phyloP scores from a whole-genome alignment of 1,139 yeast species.

The Scheffersomyces segobiensis region DNA sequence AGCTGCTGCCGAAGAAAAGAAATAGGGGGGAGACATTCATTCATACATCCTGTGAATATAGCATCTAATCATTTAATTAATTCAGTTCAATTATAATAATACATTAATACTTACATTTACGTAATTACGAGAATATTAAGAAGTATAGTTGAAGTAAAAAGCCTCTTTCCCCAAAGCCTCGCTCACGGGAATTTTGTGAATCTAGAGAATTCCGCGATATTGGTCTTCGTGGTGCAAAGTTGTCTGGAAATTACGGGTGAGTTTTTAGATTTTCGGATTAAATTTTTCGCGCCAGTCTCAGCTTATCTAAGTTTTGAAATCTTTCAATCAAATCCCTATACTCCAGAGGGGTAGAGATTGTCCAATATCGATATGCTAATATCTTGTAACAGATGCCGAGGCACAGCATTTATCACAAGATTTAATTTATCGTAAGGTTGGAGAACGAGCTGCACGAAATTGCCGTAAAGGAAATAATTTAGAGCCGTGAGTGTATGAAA shows the following conservation, averaged over 20 bases:
- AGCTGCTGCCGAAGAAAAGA: neutral
- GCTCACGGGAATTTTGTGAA: neutral
- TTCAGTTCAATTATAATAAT: too few species aligned
- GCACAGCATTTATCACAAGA: neutral
- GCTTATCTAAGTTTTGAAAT: neutral
- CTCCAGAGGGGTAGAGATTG: neutral
- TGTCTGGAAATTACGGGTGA: neutral
- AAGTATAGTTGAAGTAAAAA: neutral
- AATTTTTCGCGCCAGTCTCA: too few species aligned
- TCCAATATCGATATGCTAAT: neutral
- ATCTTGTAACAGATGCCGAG: neutral
- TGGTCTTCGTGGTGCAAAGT: neutral
- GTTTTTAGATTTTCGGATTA: too few species aligned
- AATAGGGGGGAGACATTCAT: too few species aligned
- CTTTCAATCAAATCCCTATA: neutral
- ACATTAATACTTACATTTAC: neutral
- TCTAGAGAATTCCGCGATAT: neutral
- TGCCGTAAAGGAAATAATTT: neutral
- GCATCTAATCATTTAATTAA: too few species aligned
- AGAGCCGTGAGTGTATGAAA: neutral
- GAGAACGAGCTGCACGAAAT: neutral
- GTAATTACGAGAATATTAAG: neutral
- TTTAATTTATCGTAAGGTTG: neutral
- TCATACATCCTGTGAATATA: too few species aligned
- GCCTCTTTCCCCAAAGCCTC: neutral